phyloP scores from a whole-genome alignment of 176 grass and related monocot species.

The Guadua angustifolia region DNA sequence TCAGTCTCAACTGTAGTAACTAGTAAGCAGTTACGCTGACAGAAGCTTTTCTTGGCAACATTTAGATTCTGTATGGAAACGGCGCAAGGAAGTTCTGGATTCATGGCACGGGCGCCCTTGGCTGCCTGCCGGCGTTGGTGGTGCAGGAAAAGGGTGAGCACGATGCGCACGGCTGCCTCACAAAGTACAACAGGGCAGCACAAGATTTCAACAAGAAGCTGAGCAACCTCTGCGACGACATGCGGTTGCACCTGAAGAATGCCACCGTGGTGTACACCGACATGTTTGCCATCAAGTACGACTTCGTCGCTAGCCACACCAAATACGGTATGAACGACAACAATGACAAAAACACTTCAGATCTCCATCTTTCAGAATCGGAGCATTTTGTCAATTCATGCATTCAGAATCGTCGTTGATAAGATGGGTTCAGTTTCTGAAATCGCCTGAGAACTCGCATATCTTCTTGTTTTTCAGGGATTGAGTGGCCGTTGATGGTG shows the following conservation, averaged over 20 bases:
- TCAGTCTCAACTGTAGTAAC: neutral
- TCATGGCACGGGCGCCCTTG: slow-evolving; percentile 66
- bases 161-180: slow-evolving; percentile 63
- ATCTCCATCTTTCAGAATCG: neutral
- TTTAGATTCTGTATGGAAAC: slow-evolving; percentile 64
- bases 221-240: slow-evolving; percentile 55
- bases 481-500: slow-evolving; percentile 73
- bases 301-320: slow-evolving; percentile 73
- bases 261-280: slow-evolving; percentile 81
- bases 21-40: slow-evolving; percentile 9
- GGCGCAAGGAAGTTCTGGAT: slow-evolving; percentile 90
- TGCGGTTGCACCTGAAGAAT: slow-evolving; percentile 54
- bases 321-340: slow-evolving; percentile 59
- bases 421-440: slow-evolving; percentile 9
- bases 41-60: neutral
- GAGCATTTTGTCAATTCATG: neutral
- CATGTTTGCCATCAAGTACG: slow-evolving; percentile 88
- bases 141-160: slow-evolving; percentile 49
- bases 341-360: neutral
- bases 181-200: slow-evolving; percentile 57
- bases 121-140: slow-evolving; percentile 78
- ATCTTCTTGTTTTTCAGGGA: slow-evolving; percentile 43
- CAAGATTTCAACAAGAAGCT: slow-evolving; percentile 67
- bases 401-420: neutral
- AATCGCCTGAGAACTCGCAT: neutral